Percentiles rank a stretch among this genome's conserved stretches.
Conservation (phyloP, 2,329 filamentous ascomycete genomes). For the Neofusicoccum sp. region DNA sequence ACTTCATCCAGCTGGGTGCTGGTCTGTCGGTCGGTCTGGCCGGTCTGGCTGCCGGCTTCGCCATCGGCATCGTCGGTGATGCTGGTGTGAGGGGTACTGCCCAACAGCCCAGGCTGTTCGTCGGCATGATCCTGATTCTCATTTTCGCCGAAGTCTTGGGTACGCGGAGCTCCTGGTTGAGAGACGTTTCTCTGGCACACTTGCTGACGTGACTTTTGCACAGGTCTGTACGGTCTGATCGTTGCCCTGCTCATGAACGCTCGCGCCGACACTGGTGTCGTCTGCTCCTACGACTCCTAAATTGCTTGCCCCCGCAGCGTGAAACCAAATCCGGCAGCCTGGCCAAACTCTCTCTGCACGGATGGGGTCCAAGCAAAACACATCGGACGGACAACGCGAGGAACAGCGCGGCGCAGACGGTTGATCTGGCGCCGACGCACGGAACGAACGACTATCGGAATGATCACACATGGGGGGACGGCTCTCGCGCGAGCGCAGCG, state of each 20-base stretch:
- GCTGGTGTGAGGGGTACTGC: conserved; percentile 86
- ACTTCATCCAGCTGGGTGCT: conserved; percentile 57
- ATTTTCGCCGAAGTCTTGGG: conserved; percentile 99
- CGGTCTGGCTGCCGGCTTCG: conserved; percentile 88
- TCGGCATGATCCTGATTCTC: conserved; percentile 98
- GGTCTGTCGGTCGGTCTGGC: conserved; percentile 71
- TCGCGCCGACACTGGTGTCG: conserved; percentile 55
- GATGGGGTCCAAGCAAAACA: conserved; percentile 8
- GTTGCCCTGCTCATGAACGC: conserved; percentile 99
- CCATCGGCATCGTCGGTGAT: conserved; percentile 66
- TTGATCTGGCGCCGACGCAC: not conserved
- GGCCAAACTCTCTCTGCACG: conserved; percentile 16
- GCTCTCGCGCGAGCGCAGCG: conserved; percentile 13
- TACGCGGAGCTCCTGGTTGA: conserved; percentile 50
- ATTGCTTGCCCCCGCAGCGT: conserved; percentile 1
- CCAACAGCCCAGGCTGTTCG: conserved; percentile 83
- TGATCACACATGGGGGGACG: not conserved
- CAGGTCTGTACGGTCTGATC: conserved; percentile 98
- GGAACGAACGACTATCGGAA: conserved; percentile 8
- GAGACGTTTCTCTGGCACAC: not conserved
- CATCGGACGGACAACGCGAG: not conserved
- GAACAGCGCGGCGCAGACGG: not conserved
- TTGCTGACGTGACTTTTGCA: conserved; percentile 17
- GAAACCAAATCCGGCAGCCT: conserved; percentile 16
- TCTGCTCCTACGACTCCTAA: conserved; percentile 22